Base-by-base conservation (phyloP, 305 asterid species). In the Fraxinus platypoda region DNA sequence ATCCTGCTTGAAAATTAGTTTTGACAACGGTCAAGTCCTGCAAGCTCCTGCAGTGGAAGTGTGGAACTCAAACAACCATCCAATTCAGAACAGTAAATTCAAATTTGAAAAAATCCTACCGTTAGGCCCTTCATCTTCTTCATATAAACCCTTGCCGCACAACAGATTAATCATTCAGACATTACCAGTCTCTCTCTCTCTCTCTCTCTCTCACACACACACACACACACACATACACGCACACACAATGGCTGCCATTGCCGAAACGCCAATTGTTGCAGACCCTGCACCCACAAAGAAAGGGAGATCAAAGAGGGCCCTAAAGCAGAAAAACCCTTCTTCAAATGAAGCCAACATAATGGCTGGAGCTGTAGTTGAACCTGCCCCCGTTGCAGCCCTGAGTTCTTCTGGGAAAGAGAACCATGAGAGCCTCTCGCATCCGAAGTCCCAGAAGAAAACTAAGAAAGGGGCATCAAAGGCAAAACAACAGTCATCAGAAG, bases 391-490 rank as follows among this genome's bases (percentile, higher is more conserved):
- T 6, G 86, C 83, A 19, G 83, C 74, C 6, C 80, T 81, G 8
- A 84, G 59, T 11, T 76, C 87, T 0, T 81, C 88, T 59, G 91
- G 83, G 15, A 94, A 92, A 59, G 97, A 91, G 91, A 91, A 94
- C 77, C 87, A 76, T 15, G 90, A 74, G 82, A 85, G 88, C 88
- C 89, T 88, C 19, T 85, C 93, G 7, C 81, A 82, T 81, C 83
- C 88, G 37, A 81, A 25, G 34, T 76, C 89, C 26, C 88, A 38
- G 74, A 90, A 88, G 85, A 89, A 90, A 74, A 66, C 89, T 19
- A 95, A 89, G 88, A 94, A 77, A 33, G 97, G 92, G 68, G 86
- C 87, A 1, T 74, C 91, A 1, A 92, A 92, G 88, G 93, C 83
- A 23, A 90, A 92, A 80, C 89, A 84, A 57, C 74, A 17, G 71